phyloP scores from a whole-genome alignment of 371 early-diverging fungal genomes.

The Lichtheimia corymbifera region DNA sequence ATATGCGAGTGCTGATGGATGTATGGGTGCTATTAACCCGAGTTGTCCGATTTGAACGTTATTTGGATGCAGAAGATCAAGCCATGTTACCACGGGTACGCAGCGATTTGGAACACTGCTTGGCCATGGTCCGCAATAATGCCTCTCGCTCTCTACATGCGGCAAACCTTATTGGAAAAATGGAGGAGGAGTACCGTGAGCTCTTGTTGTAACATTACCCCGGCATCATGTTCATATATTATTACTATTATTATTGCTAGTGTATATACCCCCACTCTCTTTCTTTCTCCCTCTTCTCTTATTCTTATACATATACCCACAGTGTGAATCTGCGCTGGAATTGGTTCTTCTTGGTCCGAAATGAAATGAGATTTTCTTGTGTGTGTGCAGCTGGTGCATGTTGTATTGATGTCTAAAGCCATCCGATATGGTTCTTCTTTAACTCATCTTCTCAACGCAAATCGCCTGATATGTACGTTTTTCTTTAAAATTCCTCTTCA shows the following conservation, averaged over 20 bases:
- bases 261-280: not conserved
- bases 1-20: constrained; percentile 27
- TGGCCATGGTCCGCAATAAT: not conserved
- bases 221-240: not conserved
- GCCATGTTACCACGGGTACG: not conserved
- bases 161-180: not conserved
- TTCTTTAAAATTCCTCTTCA: too few relatives aligned
- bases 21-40: constrained; percentile 27
- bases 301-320: too few relatives aligned
- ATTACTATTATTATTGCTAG: not conserved
- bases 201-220: not conserved
- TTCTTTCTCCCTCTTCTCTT: not conserved
- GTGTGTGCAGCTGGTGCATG: too few relatives aligned
- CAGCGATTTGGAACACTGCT: not conserved
- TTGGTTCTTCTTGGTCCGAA: too few relatives aligned
- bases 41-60: constrained; percentile 5
- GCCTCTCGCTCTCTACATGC: not conserved
- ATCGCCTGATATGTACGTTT: too few relatives aligned
- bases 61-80: constrained; percentile 2
- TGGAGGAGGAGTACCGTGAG: not conserved
- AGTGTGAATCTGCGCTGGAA: too few relatives aligned
- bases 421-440: too few relatives aligned
- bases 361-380: too few relatives aligned
- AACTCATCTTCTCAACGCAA: too few relatives aligned
- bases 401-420: too few relatives aligned